Percentiles rank a stretch among this genome's conserved stretches.
Conservation (phyloP, 1,284 basidiomycete species). For the Lentinula novae-zelandiae region DNA sequence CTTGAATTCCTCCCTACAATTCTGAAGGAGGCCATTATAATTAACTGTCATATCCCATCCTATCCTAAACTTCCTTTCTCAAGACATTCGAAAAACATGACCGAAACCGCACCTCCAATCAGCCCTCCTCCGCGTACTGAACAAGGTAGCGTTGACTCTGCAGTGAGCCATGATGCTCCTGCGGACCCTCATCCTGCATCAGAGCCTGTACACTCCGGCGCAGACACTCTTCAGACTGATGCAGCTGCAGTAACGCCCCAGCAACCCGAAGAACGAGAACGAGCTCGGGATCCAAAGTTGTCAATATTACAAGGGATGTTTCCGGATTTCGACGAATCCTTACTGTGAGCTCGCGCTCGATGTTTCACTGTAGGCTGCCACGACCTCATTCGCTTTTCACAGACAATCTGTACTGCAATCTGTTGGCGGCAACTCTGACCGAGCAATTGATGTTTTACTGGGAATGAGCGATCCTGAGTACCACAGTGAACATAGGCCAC, state of each 20-base stretch:
- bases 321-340: constrained; percentile 69
- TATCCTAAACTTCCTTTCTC: too few relatives aligned
- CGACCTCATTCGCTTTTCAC: not conserved
- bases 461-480: constrained; percentile 82
- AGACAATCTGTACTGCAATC: constrained; percentile 68
- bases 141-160: not conserved
- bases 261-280: not conserved
- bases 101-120: not conserved
- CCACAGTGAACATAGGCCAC: constrained; percentile 28
- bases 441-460: constrained; percentile 67
- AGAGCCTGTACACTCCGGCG: not conserved
- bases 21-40: too few relatives aligned
- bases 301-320: constrained; percentile 66
- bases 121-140: not conserved
- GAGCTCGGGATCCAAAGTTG: constrained; percentile 41
- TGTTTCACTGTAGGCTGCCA: not conserved
- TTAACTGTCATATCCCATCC: too few relatives aligned
- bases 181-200: not conserved
- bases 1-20: not conserved
- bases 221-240: not conserved
- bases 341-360: constrained; percentile 47
- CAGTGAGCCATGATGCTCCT: not conserved
- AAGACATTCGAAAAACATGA: not conserved
- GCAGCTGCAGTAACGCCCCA: not conserved
- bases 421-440: constrained; percentile 60